Evolutionary conservation across 2,329 filamentous ascomycete genomes (phyloP).

Genomic region (Neurospora sp.): DNA sequence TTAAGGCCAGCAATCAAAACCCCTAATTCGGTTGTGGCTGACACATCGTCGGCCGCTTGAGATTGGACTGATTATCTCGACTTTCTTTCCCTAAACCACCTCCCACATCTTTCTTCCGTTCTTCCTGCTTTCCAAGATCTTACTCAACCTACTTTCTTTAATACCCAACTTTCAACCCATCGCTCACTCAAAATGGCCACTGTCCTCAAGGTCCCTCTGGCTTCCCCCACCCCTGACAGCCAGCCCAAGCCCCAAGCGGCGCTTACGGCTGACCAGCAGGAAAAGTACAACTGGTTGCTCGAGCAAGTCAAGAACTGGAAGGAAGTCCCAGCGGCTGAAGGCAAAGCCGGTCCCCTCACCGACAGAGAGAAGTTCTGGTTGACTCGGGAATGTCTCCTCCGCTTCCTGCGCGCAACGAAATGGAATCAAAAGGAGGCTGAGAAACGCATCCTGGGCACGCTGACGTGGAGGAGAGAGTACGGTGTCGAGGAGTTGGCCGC

Average conservation of each 20-base stretch:
- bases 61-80: not conserved
- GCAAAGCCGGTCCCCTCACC: constrained; percentile 53
- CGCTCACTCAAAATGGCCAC: constrained; percentile 8
- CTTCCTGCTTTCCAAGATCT: not conserved
- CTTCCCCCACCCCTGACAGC: constrained; percentile 44
- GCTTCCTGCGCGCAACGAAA: constrained; percentile 88
- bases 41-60: not conserved
- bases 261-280: constrained; percentile 66
- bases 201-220: constrained; percentile 35
- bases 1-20: not conserved
- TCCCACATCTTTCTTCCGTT: not conserved
- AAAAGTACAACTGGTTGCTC: constrained; percentile 74
- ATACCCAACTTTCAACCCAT: not conserved
- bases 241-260: constrained; percentile 45
- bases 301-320: constrained; percentile 61
- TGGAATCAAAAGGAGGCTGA: constrained; percentile 70
- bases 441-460: constrained; percentile 68
- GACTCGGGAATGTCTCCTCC: constrained; percentile 81
- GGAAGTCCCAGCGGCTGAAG: constrained; percentile 52
- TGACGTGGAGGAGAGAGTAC: constrained; percentile 87
- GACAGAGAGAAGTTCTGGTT: constrained; percentile 83
- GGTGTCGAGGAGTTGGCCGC: constrained; percentile 68
- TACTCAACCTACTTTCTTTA: not conserved
- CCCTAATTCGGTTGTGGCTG: not conserved
- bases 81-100: not conserved